phyloP scores from a whole-genome alignment of 352 stramenopile species.

The Pythium aquatile region DNA sequence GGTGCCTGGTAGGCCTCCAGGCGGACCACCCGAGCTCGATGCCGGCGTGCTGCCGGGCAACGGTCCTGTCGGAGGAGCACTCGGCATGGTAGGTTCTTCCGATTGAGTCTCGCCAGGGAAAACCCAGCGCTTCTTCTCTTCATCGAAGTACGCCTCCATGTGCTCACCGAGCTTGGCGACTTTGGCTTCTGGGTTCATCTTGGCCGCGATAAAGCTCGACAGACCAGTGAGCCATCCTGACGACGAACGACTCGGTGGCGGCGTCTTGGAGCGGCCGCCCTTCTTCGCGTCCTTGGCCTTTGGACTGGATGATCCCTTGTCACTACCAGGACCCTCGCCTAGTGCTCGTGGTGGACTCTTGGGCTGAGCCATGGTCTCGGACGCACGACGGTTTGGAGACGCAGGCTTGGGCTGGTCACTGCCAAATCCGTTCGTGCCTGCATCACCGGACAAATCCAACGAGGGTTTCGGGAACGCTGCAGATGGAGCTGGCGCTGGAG shows the following conservation, averaged over 20 bases:
- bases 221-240: constrained; percentile 58
- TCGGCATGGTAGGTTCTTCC: constrained; percentile 62
- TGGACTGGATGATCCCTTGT: constrained; percentile 70
- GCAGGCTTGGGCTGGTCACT: constrained; percentile 15
- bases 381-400: constrained; percentile 9
- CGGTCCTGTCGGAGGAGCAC: constrained; percentile 66
- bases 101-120: constrained; percentile 76
- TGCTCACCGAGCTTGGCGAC: constrained; percentile 74
- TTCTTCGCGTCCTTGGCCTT: constrained; percentile 71
- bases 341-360: constrained; percentile 30
- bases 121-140: constrained; percentile 85
- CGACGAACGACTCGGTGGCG: constrained; percentile 63
- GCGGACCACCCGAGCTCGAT: constrained; percentile 36
- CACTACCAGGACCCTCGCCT: constrained; percentile 48
- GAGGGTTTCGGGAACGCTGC: constrained; percentile 39
- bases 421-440: constrained; percentile 29
- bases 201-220: constrained; percentile 67
- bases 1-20: constrained; percentile 34
- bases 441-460: constrained; percentile 45
- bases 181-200: constrained; percentile 85
- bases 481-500: constrained; percentile 9
- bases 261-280: constrained; percentile 68
- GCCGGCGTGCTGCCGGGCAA: constrained; percentile 50
- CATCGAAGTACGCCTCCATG: constrained; percentile 81
- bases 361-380: constrained; percentile 14